Conservation (phyloP, 352 stramenopile species). For the Pythium coloratum region DNA sequence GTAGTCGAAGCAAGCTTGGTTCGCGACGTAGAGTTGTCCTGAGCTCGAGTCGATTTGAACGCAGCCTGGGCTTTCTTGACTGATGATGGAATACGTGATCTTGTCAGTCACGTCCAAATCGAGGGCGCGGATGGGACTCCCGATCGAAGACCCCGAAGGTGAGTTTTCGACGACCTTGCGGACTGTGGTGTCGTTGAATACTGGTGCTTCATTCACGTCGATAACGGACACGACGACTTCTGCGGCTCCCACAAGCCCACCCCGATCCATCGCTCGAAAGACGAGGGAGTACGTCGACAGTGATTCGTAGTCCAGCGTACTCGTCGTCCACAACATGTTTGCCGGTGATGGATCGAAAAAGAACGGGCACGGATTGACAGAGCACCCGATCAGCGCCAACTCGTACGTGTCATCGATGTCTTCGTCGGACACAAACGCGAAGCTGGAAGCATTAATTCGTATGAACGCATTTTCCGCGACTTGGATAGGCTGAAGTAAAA, state of each 20-base stretch:
- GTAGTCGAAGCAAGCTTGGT: constrained; percentile 49
- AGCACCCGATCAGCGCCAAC: constrained; percentile 23
- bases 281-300: constrained; percentile 19
- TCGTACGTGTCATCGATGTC: constrained; percentile 18
- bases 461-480: constrained; percentile 14
- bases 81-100: constrained; percentile 33
- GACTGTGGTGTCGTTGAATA: constrained; percentile 25
- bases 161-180: constrained; percentile 41
- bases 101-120: constrained; percentile 8
- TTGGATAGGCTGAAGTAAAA: constrained; percentile 19
- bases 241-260: constrained; percentile 4
- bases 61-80: constrained; percentile 39
- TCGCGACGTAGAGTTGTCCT: constrained; percentile 43
- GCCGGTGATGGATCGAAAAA: constrained; percentile 12
- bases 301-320: constrained; percentile 21
- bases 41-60: constrained; percentile 35
- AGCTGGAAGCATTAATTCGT: constrained; percentile 17
- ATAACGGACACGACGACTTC: constrained; percentile 16
- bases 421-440: constrained; percentile 22
- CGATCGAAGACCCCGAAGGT: constrained; percentile 22
- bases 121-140: constrained; percentile 9
- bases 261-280: constrained; percentile 23
- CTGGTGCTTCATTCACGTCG: constrained; percentile 32
- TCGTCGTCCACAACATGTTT: constrained; percentile 6
- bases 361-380: constrained; percentile 25